Percentiles rank a stretch among this genome's conserved stretches.
Conservation (phyloP, 768 basidiomycete species). For the Chalciporus piperatus region DNA sequence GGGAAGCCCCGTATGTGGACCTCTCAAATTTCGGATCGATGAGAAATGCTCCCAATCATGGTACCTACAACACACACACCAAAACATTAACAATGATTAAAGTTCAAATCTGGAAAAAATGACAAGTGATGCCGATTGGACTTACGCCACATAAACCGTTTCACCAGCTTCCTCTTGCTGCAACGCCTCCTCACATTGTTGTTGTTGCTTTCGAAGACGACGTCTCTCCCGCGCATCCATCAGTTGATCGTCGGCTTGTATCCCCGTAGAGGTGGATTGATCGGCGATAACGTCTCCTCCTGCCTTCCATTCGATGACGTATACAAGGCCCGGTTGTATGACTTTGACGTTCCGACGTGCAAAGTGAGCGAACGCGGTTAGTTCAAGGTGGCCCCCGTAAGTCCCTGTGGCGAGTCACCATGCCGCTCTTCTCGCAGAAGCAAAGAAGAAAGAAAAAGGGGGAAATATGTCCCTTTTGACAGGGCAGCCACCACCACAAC, state of each 20-base stretch:
- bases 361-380: slow-evolving; percentile 90
- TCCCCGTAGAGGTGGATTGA: slow-evolving; percentile 24
- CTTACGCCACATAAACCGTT: slow-evolving; percentile 84
- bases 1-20: slow-evolving; percentile 79
- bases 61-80: slow-evolving; percentile 47
- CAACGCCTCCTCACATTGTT: slow-evolving; percentile 22
- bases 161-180: slow-evolving; percentile 26
- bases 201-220: slow-evolving; percentile 39
- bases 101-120: not conserved
- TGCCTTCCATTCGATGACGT: slow-evolving; percentile 81
- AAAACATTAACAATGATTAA: slow-evolving; percentile 10
- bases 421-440: slow-evolving; percentile 4
- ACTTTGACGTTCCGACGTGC: slow-evolving; percentile 81
- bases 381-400: slow-evolving; percentile 90
- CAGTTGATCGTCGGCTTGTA: slow-evolving; percentile 23
- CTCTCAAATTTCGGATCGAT: slow-evolving; percentile 82
- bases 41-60: slow-evolving; percentile 96
- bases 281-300: slow-evolving; percentile 44
- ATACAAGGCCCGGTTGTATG: slow-evolving; percentile 87
- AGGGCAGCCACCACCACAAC: slow-evolving; percentile 17
- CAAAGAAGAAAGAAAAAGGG: slow-evolving; percentile 14
- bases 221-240: slow-evolving; percentile 44
- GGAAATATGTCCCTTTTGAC: slow-evolving; percentile 1
- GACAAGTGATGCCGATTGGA: slow-evolving; percentile 24
- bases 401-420: slow-evolving; percentile 50